Percentiles rank a stretch among this genome's conserved stretches.
Conservation (phyloP, 2,329 filamentous ascomycete genomes). For the Cytospora schulzeri region DNA sequence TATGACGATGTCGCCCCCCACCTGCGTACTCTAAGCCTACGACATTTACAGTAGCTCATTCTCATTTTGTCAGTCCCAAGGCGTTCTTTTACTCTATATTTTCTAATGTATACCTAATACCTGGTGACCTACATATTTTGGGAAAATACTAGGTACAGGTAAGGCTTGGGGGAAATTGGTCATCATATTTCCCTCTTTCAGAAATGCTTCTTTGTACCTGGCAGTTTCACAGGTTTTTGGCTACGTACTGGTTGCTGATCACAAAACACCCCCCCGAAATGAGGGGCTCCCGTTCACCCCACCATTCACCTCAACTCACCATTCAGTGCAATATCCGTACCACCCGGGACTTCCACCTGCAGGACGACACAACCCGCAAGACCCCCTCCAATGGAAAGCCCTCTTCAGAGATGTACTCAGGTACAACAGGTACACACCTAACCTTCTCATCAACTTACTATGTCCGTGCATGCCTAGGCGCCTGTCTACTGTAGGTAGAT, state of each 20-base stretch:
- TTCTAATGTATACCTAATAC: neutral
- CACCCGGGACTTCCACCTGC: neutral
- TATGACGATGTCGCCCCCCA: constrained; percentile 25
- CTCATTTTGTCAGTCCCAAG: neutral
- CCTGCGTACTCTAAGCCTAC: neutral
- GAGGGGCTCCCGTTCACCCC: neutral
- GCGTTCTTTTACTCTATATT: neutral
- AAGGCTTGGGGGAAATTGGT: neutral
- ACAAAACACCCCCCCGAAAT: neutral
- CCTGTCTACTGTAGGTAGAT: too few species aligned
- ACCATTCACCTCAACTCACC: neutral
- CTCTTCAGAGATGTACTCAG: too few species aligned
- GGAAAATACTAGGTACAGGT: too few species aligned
- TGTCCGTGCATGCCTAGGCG: too few species aligned
- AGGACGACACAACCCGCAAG: neutral
- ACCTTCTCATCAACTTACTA: too few species aligned
- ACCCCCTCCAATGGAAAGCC: too few species aligned
- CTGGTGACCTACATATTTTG: too few species aligned
- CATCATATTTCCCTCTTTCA: neutral
- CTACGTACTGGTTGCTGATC: too few species aligned
- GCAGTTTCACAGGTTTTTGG: too few species aligned
- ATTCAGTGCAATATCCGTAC: neutral
- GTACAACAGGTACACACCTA: too few species aligned
- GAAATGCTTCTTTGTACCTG: too few species aligned
- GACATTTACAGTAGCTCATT: neutral